phyloP scores from a whole-genome alignment of 1,284 basidiomycete genomes.

The Ganoderma sinense region DNA sequence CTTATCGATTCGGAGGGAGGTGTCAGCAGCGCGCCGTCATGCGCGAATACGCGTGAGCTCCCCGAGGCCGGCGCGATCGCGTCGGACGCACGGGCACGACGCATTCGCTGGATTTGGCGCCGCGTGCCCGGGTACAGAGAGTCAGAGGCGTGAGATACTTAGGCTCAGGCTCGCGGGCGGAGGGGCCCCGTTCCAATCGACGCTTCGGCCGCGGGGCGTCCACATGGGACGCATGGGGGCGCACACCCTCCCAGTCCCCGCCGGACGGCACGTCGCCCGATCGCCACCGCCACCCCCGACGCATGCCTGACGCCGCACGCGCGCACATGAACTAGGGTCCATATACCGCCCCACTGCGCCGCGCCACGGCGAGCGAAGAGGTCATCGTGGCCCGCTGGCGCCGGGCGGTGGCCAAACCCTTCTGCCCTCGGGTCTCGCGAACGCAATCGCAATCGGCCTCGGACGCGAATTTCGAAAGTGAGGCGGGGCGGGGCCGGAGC shows the following conservation, averaged over 20 bases:
- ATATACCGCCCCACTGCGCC: neutral
- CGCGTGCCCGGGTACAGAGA: neutral
- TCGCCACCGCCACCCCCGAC: neutral
- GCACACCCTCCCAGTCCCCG: neutral
- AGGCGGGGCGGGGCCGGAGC: neutral
- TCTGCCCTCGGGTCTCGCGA: neutral
- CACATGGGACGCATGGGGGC: slow-evolving; percentile 2
- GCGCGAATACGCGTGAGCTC: neutral
- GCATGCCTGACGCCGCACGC: neutral
- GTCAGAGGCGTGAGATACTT: too few species aligned
- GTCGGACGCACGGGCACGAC: neutral
- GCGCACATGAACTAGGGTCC: neutral
- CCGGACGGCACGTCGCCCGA: neutral
- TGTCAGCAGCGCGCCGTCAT: neutral
- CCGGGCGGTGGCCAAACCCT: neutral
- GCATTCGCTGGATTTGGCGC: neutral
- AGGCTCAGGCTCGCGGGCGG: neutral
- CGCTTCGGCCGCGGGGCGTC: slow-evolving; percentile 9
- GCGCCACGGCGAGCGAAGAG: neutral
- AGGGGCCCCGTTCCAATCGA: slow-evolving; percentile 7
- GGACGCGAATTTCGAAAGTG: neutral
- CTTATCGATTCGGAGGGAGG: neutral
- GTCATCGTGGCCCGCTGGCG: neutral
- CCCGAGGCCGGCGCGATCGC: neutral
- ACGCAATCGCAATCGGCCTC: neutral